Percentiles rank a stretch among this genome's conserved stretches.
Conservation (phyloP, 1,284 basidiomycete genomes). For the Vanrija humicola region DNA sequence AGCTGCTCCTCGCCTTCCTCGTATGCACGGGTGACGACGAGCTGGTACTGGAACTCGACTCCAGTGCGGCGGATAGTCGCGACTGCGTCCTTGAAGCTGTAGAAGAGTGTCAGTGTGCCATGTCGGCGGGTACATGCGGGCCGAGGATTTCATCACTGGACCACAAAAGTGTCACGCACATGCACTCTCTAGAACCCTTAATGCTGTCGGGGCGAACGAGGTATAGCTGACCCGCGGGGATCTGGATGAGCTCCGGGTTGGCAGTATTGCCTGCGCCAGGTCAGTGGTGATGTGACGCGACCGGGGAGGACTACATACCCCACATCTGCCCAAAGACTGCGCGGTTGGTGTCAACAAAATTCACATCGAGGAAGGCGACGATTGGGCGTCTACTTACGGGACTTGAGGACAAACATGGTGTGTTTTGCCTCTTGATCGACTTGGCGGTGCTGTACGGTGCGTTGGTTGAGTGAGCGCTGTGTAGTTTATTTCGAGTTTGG, state of each 20-base stretch:
- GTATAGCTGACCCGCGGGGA: slow-evolving; percentile 86
- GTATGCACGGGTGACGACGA: slow-evolving; percentile 93
- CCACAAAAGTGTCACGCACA: slow-evolving; percentile 58
- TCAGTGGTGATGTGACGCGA: slow-evolving; percentile 53
- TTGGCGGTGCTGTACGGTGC: too few relatives aligned
- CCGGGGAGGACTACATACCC: slow-evolving; percentile 61
- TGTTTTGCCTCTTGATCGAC: too few relatives aligned
- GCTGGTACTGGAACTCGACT: slow-evolving; percentile 84
- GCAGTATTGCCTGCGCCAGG: slow-evolving; percentile 54
- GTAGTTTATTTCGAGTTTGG: too few relatives aligned
- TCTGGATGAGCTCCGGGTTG: slow-evolving; percentile 89
- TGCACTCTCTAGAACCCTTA: slow-evolving; percentile 92
- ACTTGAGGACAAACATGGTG: slow-evolving; percentile 72
- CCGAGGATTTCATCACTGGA: not conserved
- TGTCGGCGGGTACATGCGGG: not conserved
- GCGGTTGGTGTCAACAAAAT: slow-evolving; percentile 7
- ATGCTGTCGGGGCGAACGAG: slow-evolving; percentile 86
- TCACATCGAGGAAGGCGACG: not conserved
- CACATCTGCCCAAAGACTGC: slow-evolving; percentile 89
- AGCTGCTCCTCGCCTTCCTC: slow-evolving; percentile 93
- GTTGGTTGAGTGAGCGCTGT: too few relatives aligned
- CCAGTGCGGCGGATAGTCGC: slow-evolving; percentile 81
- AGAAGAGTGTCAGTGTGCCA: not conserved
- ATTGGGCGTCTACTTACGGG: slow-evolving; percentile 57
- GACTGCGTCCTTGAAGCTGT: slow-evolving; percentile 91